Evolutionary conservation across 352 stramenopile genomes (phyloP).

Genomic region (Phytophthora pluvialis): DNA sequence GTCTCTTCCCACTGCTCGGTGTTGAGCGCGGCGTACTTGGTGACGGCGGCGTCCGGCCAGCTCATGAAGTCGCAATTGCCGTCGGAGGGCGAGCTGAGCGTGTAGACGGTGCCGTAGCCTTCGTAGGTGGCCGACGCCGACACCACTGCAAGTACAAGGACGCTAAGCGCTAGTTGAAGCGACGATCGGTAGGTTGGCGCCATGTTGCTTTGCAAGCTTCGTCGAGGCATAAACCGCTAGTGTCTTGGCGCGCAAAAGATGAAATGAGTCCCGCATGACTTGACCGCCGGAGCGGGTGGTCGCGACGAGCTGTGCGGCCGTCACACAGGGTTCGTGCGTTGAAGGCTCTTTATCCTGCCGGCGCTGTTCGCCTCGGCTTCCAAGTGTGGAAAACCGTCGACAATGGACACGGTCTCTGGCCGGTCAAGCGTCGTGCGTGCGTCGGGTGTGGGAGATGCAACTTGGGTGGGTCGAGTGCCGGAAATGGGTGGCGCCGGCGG

Average conservation of each 20-base stretch:
- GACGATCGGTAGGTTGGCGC: conserved; percentile 7
- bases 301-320: conserved; percentile 9
- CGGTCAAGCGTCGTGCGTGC: conserved; percentile 17
- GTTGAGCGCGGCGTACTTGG: conserved; percentile 55
- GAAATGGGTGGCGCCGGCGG: conserved; percentile 20
- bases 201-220: conserved; percentile 15
- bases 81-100: conserved; percentile 27
- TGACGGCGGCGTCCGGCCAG: conserved; percentile 28
- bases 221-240: not conserved
- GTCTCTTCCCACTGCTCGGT: conserved; percentile 44
- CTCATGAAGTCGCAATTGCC: conserved; percentile 64
- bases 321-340: conserved; percentile 12
- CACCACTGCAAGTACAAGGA: conserved; percentile 7
- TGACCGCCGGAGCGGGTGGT: conserved; percentile 14
- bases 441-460: conserved; percentile 17
- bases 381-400: conserved; percentile 22
- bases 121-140: conserved; percentile 11
- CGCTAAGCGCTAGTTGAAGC: conserved; percentile 18
- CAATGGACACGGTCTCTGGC: conserved; percentile 24
- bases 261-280: conserved; percentile 12
- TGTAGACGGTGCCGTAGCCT: conserved; percentile 40
- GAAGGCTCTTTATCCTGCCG: conserved; percentile 24
- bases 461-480: conserved; percentile 2
- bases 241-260: not conserved
- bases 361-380: conserved; percentile 17